phyloP scores from a whole-genome alignment of 768 basidiomycete genomes.

The Hebeloma cylindrosporum region DNA sequence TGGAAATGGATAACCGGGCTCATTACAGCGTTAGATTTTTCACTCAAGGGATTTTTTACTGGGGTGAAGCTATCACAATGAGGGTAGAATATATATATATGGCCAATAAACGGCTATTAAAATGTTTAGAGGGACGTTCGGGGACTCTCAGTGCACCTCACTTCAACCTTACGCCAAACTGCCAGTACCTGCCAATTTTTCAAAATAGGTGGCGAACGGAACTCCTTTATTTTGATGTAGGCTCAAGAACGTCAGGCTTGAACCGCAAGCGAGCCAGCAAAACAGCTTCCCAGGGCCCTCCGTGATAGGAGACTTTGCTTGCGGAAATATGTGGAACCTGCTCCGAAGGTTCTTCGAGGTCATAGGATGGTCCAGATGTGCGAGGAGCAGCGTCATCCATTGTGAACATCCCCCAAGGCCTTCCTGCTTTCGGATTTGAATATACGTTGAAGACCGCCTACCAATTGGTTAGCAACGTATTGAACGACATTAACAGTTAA shows the following conservation, averaged over 20 bases:
- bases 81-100: no score
- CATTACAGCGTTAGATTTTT: no score
- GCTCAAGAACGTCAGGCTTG: constrained; percentile 57
- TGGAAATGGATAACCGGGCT: no score
- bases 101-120: no score
- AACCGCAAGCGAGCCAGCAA: constrained; percentile 66
- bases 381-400: constrained; percentile 48
- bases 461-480: not conserved
- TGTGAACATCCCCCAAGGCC: constrained; percentile 76
- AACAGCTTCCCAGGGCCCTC: constrained; percentile 53
- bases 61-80: no score
- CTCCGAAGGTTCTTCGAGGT: constrained; percentile 34
- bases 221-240: constrained; percentile 45
- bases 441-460: constrained; percentile 74
- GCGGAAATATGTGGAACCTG: constrained; percentile 39
- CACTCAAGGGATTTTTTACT: no score
- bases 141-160: no score
- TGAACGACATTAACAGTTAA: constrained; percentile 10
- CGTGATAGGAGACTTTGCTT: constrained; percentile 52
- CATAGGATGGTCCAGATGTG: constrained; percentile 49
- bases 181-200: no score
- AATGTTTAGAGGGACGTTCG: no score
- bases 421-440: constrained; percentile 46
- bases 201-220: no score
- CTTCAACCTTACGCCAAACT: no score